These are phyloP conservation scores for Fusarium proliferatum DNA, from an alignment of 2,329 filamentous ascomycete species.

Conservation along the genomic window DNA sequence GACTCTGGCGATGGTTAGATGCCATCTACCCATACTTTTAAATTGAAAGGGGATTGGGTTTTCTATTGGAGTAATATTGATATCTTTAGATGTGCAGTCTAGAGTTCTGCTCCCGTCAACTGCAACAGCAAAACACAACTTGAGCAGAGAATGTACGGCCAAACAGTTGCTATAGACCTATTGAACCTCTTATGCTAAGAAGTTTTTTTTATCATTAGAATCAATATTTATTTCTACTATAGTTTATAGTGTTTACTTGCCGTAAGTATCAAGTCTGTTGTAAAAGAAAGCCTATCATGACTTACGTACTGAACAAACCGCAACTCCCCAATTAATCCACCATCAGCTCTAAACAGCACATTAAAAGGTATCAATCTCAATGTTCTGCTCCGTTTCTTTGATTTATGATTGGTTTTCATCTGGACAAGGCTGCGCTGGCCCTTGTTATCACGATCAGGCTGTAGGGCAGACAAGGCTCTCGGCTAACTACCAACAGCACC, in stretches of 20 bases:
- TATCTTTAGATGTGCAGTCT: background rate
- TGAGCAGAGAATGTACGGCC: too few relatives aligned
- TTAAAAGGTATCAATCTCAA: accelerated
- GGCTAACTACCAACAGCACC: background rate
- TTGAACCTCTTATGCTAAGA: background rate
- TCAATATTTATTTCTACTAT: too few relatives aligned
- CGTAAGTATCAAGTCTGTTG: background rate
- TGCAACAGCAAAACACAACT: background rate
- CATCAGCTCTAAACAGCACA: accelerated
- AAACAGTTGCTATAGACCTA: too few relatives aligned
- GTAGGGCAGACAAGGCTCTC: constrained; percentile 9
- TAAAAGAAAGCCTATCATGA: background rate
- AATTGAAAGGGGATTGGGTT: accelerated
- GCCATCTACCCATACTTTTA: background rate
- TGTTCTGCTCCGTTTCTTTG: background rate
- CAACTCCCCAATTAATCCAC: background rate
- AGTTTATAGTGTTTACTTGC: background rate
- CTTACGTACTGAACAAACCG: background rate
- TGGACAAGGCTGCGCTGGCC: background rate
- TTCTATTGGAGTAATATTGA: background rate
- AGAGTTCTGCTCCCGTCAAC: background rate
- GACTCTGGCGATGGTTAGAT: too few relatives aligned
- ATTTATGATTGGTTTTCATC: constrained; percentile 6
- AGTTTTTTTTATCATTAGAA: background rate
- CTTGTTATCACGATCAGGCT: constrained; percentile 1